Percentiles rank a stretch among this genome's conserved stretches.
Evolutionary conservation across 306 rosid genomes (phyloP).

Genomic region (Medicago ruthenica): DNA sequence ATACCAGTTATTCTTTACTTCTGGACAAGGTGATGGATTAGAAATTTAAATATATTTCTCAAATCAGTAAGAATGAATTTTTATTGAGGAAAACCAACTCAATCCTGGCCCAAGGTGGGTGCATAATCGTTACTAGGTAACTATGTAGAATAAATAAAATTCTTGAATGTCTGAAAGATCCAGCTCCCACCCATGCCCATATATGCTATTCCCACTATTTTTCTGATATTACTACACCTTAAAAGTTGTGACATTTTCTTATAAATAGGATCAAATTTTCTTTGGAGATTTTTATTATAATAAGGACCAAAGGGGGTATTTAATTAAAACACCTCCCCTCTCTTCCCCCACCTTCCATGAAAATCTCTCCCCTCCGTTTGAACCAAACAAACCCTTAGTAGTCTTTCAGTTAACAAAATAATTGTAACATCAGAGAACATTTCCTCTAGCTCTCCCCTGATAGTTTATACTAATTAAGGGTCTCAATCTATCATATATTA

Average conservation of each 20-base stretch:
- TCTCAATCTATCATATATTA: not conserved
- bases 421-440: conserved; percentile 9
- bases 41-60: not conserved
- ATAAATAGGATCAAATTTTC: too few species aligned
- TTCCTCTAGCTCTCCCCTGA: not conserved
- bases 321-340: too few species aligned
- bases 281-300: too few species aligned
- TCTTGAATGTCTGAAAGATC: not conserved
- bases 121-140: not conserved
- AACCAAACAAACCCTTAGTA: not conserved
- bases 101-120: not conserved
- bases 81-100: not conserved
- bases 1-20: not conserved
- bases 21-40: not conserved
- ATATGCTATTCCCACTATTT: too few species aligned
- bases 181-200: too few species aligned
- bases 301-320: too few species aligned
- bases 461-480: not conserved
- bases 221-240: too few species aligned
- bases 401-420: not conserved
- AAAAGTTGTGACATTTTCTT: too few species aligned
- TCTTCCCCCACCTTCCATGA: too few species aligned
- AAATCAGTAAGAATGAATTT: not conserved
- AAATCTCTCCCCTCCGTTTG: too few species aligned
- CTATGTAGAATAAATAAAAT: not conserved